A percentile compares a stretch with the other conserved stretches of the same genome.
Evolutionary conservation across 805 yeast genomes (phyloP).

Genomic region (Sugiyamaella chiloensis): DNA sequence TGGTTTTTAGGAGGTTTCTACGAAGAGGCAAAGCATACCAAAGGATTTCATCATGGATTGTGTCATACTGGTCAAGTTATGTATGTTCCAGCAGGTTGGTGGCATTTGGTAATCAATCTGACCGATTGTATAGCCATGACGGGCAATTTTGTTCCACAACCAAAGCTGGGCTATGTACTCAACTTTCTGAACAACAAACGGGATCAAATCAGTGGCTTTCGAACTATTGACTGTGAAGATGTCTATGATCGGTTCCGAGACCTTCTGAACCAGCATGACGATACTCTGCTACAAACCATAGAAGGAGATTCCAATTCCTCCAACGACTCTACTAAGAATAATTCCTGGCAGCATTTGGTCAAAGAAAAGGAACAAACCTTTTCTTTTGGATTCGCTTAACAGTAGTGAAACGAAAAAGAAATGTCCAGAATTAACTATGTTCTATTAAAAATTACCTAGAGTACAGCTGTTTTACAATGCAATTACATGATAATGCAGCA

Average conservation of each 20-base stretch:
- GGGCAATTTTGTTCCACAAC: conserved; percentile 77
- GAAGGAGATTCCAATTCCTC: too few relatives aligned
- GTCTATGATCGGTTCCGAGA: conserved; percentile 44
- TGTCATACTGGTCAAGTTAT: conserved; percentile 81
- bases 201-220: conserved; percentile 76
- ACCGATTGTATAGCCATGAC: conserved; percentile 71
- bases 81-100: conserved; percentile 95
- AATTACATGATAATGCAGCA: conserved; percentile 20
- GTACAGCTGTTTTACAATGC: conserved; percentile 2
- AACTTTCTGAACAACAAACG: conserved; percentile 63
- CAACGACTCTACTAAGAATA: conserved; percentile 37
- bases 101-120: conserved; percentile 90
- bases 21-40: conserved; percentile 40
- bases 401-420: background rate
- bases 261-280: conserved; percentile 43
- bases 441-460: background rate
- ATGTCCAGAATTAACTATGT: background rate
- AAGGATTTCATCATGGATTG: conserved; percentile 60
- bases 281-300: conserved; percentile 36
- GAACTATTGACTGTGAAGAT: conserved; percentile 18
- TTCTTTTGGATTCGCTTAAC: conserved; percentile 33
- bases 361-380: conserved; percentile 34
- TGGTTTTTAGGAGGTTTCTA: conserved; percentile 84
- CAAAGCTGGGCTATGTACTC: conserved; percentile 58
- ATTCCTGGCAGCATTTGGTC: conserved; percentile 52